phyloP scores from a whole-genome alignment of 2,329 filamentous ascomycete genomes.

The Ceratocystis lukuohia region DNA sequence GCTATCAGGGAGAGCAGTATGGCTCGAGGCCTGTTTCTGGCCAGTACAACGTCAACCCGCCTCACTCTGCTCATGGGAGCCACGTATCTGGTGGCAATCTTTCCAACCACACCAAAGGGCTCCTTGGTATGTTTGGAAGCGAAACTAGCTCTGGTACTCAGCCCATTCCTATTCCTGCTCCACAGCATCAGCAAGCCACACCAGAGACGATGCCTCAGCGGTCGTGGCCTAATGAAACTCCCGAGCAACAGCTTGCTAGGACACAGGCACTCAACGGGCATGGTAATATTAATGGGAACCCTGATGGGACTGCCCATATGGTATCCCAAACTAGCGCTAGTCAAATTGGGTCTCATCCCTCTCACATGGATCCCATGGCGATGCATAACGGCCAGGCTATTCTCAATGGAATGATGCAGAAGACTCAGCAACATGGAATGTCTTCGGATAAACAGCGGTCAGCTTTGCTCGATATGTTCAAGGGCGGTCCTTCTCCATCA shows the following conservation, averaged over 20 bases:
- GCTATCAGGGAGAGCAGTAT: constrained; percentile 5
- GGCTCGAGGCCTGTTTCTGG: constrained; percentile 15
- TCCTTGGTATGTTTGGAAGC: constrained; percentile 30
- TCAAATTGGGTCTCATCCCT: neutral
- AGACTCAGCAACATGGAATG: constrained; percentile 15
- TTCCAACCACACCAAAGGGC: constrained; percentile 27
- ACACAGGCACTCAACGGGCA: neutral
- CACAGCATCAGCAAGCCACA: neutral
- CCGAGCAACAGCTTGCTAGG: constrained; percentile 14
- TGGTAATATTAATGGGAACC: neutral
- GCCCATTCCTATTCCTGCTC: constrained; percentile 7
- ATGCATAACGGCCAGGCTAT: constrained; percentile 18
- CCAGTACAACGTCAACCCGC: constrained; percentile 12
- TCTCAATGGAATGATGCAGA: constrained; percentile 17
- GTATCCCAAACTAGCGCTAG: neutral
- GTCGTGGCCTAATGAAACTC: constrained; percentile 15
- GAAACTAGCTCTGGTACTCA: constrained; percentile 22
- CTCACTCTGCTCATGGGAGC: constrained; percentile 2
- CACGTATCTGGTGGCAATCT: constrained; percentile 20
- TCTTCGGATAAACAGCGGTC: constrained; percentile 31
- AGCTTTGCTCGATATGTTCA: constrained; percentile 42
- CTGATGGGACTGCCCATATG: neutral
- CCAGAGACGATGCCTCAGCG: constrained; percentile 5
- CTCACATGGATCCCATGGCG: constrained; percentile 16
- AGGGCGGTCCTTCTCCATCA: constrained; percentile 25